Evolutionary conservation across 1,139 yeast species (phyloP), one percentile per base, ranked within the genome.

Genomic region (Zygosaccharomyces sapae): DNA sequence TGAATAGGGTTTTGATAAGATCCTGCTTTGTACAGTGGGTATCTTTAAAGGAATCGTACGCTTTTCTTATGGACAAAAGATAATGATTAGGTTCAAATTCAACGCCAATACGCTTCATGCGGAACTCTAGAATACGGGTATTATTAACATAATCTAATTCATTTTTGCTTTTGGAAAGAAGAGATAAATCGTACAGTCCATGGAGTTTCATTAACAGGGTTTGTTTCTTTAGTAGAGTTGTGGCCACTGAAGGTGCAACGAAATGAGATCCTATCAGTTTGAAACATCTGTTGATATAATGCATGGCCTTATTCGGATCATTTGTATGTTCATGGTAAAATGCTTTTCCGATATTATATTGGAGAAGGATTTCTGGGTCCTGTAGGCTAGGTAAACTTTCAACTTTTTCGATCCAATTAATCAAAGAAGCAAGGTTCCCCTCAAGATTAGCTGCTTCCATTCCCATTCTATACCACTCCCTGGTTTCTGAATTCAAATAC

Each of bases 361-460:
- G 82, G 22, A 84, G 76, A n/a, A 80, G 62, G 4, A 77, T 66
- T 37, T 77, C 79, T 4, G 80, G 77, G 51, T 83, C 86, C 24
- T 69, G 70, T 0, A 65, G 70, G 69, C 50, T 63, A 51, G 48
- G 75, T 67, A 57, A 68, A 1, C 54, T 56, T 44, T 75, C 77
- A n/a, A 78, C 60, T 24, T 61, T 57, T 5, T 64, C 47, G 1
- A 76, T 61, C 95, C 96, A 88, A 43, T 73, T 71, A n/a, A 68
- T 64, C 2, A 89, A 63, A 12, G 74, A 73, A 0, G 64, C 60
- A 45, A 78, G 60, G 42, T 80, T 76, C 0, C 92, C 92, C 1
- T 82, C 72, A 29, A 79, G 72, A 56, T 87, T 79, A 0, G 96
- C 79, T 0, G 95, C 85, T 51, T 84, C 86, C 7, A 88, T 68